Conservation (phyloP, 2,329 filamentous ascomycete genomes). For the Daldinia sp. region DNA sequence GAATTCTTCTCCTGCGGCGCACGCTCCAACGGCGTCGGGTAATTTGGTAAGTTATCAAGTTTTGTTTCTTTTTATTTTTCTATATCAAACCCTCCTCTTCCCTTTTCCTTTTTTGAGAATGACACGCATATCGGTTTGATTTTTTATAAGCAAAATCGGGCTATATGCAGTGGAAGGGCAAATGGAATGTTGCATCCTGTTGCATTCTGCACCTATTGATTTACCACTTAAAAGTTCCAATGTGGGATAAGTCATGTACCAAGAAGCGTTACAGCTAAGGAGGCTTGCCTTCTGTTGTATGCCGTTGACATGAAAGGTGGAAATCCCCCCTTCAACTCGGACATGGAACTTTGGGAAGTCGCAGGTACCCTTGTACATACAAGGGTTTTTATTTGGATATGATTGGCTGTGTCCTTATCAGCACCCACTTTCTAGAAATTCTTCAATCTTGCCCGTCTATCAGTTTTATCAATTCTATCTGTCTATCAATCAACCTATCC, state of each 20-base stretch:
- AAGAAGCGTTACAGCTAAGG: background rate
- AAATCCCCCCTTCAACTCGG: conserved; percentile 35
- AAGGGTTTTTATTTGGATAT: conserved; percentile 25
- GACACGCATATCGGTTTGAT: conserved; percentile 6
- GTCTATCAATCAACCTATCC: conserved; percentile 37
- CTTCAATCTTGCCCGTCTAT: conserved; percentile 42
- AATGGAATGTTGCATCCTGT: conserved; percentile 9
- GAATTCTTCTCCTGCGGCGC: conserved; percentile 50
- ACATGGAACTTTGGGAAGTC: conserved; percentile 25
- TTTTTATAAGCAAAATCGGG: background rate
- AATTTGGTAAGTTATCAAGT: conserved; percentile 48
- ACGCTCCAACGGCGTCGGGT: conserved; percentile 49
- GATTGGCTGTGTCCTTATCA: conserved; percentile 42
- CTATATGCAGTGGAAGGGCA: background rate
- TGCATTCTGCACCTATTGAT: conserved; percentile 19
- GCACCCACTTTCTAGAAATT: conserved; percentile 44
- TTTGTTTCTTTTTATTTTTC: conserved; percentile 5
- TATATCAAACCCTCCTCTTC: background rate
- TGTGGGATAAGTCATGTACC: conserved; percentile 12
- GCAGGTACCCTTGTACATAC: conserved; percentile 29
- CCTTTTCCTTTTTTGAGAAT: conserved; percentile 6
- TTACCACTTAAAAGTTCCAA: conserved; percentile 6
- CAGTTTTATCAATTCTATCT: conserved; percentile 36
- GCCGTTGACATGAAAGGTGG: conserved; percentile 20
- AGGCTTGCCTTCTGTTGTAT: background rate